phyloP scores from a whole-genome alignment of 2,329 filamentous ascomycete species.

The Shiraia sp. region DNA sequence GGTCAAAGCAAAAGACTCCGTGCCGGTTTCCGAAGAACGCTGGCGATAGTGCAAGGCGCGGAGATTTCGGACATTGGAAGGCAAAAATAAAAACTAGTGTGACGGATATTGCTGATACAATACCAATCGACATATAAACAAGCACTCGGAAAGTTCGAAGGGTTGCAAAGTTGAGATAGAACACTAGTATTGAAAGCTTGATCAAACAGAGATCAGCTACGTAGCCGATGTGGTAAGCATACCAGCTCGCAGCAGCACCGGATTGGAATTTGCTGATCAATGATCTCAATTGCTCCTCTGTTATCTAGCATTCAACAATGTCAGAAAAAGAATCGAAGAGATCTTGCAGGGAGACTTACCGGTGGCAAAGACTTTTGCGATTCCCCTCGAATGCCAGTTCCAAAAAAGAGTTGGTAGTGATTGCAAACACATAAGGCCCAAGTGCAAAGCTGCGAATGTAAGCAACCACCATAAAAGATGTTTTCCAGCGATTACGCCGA shows the following conservation, averaged over 20 bases:
- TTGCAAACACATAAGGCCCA: conserved; percentile 35
- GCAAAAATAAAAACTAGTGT: conserved; percentile 21
- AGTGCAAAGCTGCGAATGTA: conserved; percentile 18
- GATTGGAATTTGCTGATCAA: conserved; percentile 1
- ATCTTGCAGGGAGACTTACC: not conserved
- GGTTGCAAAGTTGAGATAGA: conserved; percentile 31
- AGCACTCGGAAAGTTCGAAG: conserved; percentile 22
- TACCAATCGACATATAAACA: conserved; percentile 15
- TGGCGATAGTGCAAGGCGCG: conserved; percentile 12
- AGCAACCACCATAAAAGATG: no score
- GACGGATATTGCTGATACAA: conserved; percentile 15
- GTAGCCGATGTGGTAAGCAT: conserved; percentile 33
- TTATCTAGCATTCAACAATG: not conserved
- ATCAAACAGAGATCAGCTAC: conserved; percentile 23
- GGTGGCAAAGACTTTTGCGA: not conserved
- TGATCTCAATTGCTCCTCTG: not conserved
- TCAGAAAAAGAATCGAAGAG: not conserved
- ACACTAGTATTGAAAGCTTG: conserved; percentile 31
- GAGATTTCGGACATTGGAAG: conserved; percentile 25
- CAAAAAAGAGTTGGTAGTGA: conserved; percentile 29
- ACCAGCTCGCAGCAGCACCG: conserved; percentile 25
- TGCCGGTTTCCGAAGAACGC: conserved; percentile 15
- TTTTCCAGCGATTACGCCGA: not conserved
- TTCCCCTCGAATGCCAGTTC: conserved; percentile 17
- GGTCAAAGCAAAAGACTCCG: conserved; percentile 16